These are phyloP conservation scores for Eimeria brunetti DNA, from an alignment of 169 alveolate species.

Conservation along the genomic window DNA sequence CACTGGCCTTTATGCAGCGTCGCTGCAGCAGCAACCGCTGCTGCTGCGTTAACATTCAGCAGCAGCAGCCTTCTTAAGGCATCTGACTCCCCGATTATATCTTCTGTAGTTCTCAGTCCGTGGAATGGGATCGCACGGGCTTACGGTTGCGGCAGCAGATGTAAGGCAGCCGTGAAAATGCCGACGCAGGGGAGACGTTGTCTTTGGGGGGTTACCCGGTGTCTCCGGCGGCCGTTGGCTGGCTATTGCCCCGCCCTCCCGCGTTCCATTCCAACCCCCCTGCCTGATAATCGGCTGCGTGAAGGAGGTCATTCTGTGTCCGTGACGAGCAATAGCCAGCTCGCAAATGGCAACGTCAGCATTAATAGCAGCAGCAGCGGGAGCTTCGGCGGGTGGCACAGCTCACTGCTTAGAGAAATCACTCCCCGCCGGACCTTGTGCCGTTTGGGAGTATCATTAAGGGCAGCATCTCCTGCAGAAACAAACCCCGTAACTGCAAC, in stretches of 20 bases:
- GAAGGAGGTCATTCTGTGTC: too few relatives aligned
- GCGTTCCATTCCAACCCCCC: neutral
- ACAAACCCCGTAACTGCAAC: neutral
- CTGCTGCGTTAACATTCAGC: conserved; percentile 7
- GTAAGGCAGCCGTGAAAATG: conserved; percentile 1
- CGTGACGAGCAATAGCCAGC: neutral
- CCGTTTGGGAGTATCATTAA: conserved; percentile 3
- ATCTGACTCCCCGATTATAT: neutral
- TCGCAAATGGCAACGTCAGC: neutral
- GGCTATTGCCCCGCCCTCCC: neutral
- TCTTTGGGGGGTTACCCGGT: neutral
- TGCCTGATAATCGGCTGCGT: neutral
- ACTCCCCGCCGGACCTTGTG: neutral
- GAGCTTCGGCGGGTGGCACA: neutral
- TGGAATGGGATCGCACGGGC: neutral
- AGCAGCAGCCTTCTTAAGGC: conserved; percentile 8
- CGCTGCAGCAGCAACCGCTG: conserved; percentile 22
- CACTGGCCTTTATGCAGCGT: neutral
- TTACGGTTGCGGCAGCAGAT: neutral
- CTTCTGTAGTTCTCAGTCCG: neutral
- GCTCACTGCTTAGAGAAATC: neutral
- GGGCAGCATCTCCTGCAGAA: neutral
- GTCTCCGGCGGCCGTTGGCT: neutral
- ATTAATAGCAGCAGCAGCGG: neutral
- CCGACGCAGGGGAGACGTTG: conserved; percentile 5